These are phyloP conservation scores for Salicornia ramosissima DNA, from an alignment of 148 eudicot species.

Conservation along the genomic window DNA sequence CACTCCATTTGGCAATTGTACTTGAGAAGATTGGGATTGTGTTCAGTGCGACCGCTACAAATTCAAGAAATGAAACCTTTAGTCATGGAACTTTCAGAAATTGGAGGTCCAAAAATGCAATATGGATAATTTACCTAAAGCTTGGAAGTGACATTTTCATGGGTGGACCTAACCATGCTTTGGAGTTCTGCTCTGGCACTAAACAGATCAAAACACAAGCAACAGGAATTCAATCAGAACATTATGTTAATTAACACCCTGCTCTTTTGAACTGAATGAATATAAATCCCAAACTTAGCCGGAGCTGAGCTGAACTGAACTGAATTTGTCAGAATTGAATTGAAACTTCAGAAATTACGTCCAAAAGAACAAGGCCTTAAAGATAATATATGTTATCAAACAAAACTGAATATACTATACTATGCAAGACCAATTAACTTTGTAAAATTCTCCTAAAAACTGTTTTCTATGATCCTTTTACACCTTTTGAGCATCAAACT, in stretches of 20 bases:
- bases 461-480: not conserved
- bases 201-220: slow-evolving; percentile 10
- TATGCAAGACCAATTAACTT: not conserved
- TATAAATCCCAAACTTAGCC: too few relatives aligned
- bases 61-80: slow-evolving; percentile 11
- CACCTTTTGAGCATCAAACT: slow-evolving; percentile 18
- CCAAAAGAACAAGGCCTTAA: not conserved
- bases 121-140: slow-evolving; percentile 50
- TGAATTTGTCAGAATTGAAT: too few relatives aligned
- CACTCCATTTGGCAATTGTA: slow-evolving; percentile 77
- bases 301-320: too few relatives aligned
- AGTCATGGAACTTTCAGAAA: not conserved
- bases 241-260: too few relatives aligned
- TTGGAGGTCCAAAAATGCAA: not conserved
- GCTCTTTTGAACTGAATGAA: too few relatives aligned
- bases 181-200: slow-evolving; percentile 38
- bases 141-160: slow-evolving; percentile 81
- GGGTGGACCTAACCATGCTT: slow-evolving; percentile 58
- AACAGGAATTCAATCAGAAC: slow-evolving; percentile 5
- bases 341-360: too few relatives aligned
- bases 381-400: not conserved
- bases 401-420: not conserved
- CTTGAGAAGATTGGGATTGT: slow-evolving; percentile 66
- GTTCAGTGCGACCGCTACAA: slow-evolving; percentile 71
- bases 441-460: not conserved